Percentiles rank a stretch among this genome's conserved stretches.
Evolutionary conservation across 495 filamentous ascomycete genomes (phyloP).

Genomic region (Neurospora sp.): DNA sequence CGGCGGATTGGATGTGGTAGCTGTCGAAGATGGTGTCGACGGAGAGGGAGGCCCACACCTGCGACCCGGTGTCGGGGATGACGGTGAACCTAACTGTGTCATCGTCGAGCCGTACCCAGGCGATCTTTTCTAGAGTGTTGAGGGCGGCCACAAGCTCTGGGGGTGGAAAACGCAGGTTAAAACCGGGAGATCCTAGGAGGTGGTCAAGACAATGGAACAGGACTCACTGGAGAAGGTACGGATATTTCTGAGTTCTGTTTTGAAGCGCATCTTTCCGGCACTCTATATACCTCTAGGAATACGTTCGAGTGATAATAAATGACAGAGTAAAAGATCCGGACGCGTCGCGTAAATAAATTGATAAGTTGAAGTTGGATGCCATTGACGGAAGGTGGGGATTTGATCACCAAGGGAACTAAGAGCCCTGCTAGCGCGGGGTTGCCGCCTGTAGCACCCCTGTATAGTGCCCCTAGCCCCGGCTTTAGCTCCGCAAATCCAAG

Average conservation of each 20-base stretch:
- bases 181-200: not conserved
- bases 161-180: not conserved
- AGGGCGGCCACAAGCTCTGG: constrained; percentile 78
- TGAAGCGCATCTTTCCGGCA: constrained; percentile 59
- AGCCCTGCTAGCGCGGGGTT: not conserved
- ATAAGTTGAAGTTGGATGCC: not conserved
- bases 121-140: constrained; percentile 78
- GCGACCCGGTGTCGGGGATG: constrained; percentile 83
- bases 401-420: not conserved
- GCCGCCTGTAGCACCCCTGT: not conserved
- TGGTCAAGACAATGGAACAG: not conserved
- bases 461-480: not conserved
- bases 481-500: not conserved
- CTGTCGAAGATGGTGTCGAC: constrained; percentile 80
- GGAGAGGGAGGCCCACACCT: constrained; percentile 78
- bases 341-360: constrained; percentile 5
- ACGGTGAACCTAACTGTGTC: constrained; percentile 86
- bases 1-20: constrained; percentile 78
- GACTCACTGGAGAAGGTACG: constrained; percentile 68
- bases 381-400: not conserved
- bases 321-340: not conserved
- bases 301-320: not conserved
- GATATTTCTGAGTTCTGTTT: constrained; percentile 68
- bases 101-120: constrained; percentile 84
- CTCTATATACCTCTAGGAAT: not conserved